phyloP scores from a whole-genome alignment of 495 filamentous ascomycete species.

The Pseudoneurospora amorphoporcata region DNA sequence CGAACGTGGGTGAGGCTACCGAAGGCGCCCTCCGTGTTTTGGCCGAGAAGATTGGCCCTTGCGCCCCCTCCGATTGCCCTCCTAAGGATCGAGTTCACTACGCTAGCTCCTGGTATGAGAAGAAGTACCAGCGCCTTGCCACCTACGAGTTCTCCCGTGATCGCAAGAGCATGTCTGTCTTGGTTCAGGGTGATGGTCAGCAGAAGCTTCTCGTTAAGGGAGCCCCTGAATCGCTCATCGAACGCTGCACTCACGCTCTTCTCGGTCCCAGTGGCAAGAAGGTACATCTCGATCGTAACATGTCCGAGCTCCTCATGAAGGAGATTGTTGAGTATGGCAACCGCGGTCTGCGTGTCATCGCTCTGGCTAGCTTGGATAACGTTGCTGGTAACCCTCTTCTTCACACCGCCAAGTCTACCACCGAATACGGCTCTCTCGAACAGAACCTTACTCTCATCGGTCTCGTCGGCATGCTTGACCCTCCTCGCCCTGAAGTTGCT shows the following conservation, averaged over 20 bases:
- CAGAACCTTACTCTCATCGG: slow-evolving; percentile 90
- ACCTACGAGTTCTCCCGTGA: slow-evolving; percentile 98
- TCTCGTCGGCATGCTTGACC: slow-evolving; percentile 94
- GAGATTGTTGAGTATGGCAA: slow-evolving; percentile 87
- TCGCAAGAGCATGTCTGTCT: slow-evolving; percentile 98
- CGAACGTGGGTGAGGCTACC: slow-evolving; percentile 89
- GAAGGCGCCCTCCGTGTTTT: slow-evolving; percentile 88
- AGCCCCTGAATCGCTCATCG: slow-evolving; percentile 86
- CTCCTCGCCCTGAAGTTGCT: slow-evolving; percentile 88
- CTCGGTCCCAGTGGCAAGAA: slow-evolving; percentile 65
- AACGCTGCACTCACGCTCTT: slow-evolving; percentile 74
- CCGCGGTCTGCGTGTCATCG: slow-evolving; percentile 88
- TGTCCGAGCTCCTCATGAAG: slow-evolving; percentile 55
- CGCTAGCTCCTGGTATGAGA: slow-evolving; percentile 78
- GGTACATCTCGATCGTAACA: slow-evolving; percentile 55
- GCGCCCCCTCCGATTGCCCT: slow-evolving; percentile 28
- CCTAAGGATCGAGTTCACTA: slow-evolving; percentile 56
- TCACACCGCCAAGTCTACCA: slow-evolving; percentile 64
- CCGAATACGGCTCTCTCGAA: slow-evolving; percentile 78
- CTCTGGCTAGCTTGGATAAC: slow-evolving; percentile 71
- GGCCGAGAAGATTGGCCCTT: slow-evolving; percentile 83
- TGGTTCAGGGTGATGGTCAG: slow-evolving; percentile 55
- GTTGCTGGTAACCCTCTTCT: slow-evolving; percentile 59
- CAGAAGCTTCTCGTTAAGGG: slow-evolving; percentile 92
- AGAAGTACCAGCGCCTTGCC: slow-evolving; percentile 58